Conservation (phyloP, 306 rosid genomes). For the Lathyrus aphaca region DNA sequence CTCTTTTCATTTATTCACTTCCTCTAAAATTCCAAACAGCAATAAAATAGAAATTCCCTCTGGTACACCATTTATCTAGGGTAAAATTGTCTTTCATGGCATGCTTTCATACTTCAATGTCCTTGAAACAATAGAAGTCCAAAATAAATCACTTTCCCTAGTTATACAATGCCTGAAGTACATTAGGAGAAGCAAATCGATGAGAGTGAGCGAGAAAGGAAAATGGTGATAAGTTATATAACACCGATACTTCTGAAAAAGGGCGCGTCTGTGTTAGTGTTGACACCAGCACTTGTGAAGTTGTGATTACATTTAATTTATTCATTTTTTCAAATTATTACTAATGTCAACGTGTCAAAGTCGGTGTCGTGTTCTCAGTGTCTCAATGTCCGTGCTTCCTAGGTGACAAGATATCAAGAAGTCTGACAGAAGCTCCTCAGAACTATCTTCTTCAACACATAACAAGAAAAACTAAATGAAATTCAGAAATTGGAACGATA, state of each 20-base stretch:
- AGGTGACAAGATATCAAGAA: not conserved
- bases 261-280: too few relatives aligned
- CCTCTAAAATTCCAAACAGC: constrained; percentile 10
- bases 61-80: not conserved
- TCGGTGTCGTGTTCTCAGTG: too few relatives aligned
- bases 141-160: not conserved
- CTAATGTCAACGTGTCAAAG: too few relatives aligned
- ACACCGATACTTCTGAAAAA: too few relatives aligned
- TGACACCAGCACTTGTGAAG: too few relatives aligned
- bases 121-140: not conserved
- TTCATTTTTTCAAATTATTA: too few relatives aligned
- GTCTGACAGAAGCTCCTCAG: constrained; percentile 53
- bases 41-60: not conserved
- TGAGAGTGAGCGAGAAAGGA: not conserved
- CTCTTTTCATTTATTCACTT: not conserved
- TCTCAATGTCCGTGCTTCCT: too few relatives aligned
- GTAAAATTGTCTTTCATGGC: not conserved
- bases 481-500: constrained; percentile 53
- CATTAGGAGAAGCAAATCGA: not conserved
- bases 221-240: constrained; percentile 2
- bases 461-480: constrained; percentile 9
- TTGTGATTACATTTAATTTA: too few relatives aligned
- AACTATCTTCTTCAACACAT: constrained; percentile 42
- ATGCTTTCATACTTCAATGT: not conserved
- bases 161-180: not conserved